Base-by-base conservation (phyloP, 345 rosid species). In the Conringia planisiliqua region DNA sequence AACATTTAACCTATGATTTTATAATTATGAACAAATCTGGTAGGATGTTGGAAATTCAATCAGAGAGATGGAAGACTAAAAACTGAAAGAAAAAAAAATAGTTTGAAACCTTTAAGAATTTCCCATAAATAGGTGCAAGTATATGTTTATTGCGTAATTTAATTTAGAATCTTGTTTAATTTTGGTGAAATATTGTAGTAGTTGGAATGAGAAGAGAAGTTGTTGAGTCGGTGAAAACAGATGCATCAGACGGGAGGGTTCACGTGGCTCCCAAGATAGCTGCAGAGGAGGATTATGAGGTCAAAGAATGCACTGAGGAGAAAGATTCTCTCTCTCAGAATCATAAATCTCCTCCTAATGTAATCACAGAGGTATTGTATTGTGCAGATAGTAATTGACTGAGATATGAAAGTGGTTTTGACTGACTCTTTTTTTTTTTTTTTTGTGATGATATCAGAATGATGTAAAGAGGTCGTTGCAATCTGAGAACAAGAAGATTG, bases 131-230 rank as follows among this genome's bases (percentile, higher is more conserved):
- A 60, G 54, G 7, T 9, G 3, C 16, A 16, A 14, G 4, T 7
- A 48, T 48, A 13, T 33, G 18, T 57, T 22, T 5, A 42, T 7
- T 6, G 51, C 22, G 32, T 51, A 26, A 38, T 55, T 55, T 51
- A 48, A 58, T 17, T 6, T 2, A 40, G n/a, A 1, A n/a, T 27
- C 22, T 16, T 65, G 17, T 27, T 20, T 10, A n/a, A 20, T 35
- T 44, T 22, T 14, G 44, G 29, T 63, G 66, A 42, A 39, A 73
- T 1, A 7, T 29, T 68, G 82, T 79, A 92, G 14, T 82, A 20
- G 55, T 50, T 76, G 74, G 58, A 78, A 93, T 93, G 98, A 88
- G 92, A 69, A 85, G 85, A 76, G 89, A 89, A 69, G 84, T 88
- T 62, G 73, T 79, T 22, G 65, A 44, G 59, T 43, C 47, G 68